phyloP scores from a whole-genome alignment of 2,329 filamentous ascomycete species.

The Pseudopyricularia javanii region DNA sequence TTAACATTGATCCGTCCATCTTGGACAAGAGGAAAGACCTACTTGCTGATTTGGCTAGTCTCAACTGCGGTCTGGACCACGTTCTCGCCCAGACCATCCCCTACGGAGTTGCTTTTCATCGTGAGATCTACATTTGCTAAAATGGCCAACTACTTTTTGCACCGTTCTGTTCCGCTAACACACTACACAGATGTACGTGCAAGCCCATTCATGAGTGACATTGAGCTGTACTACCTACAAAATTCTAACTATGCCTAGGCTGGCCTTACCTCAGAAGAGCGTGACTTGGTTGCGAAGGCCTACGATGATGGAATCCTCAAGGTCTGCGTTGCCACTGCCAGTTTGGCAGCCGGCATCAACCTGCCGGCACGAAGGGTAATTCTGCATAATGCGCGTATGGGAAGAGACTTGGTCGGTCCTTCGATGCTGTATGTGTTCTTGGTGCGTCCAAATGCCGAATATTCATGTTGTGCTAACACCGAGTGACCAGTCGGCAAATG shows the following conservation, averaged over 20 bases:
- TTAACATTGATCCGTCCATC: slow-evolving; percentile 31
- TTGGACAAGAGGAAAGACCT: slow-evolving; percentile 50
- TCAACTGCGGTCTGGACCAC: slow-evolving; percentile 54
- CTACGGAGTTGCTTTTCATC: slow-evolving; percentile 60
- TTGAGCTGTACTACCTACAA: not conserved
- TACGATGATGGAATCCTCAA: slow-evolving; percentile 58
- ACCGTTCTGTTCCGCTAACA: not conserved
- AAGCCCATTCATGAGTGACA: not conserved
- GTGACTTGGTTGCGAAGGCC: slow-evolving; percentile 57
- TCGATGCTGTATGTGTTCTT: slow-evolving; percentile 45
- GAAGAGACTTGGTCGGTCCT: slow-evolving; percentile 62
- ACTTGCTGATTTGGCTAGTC: slow-evolving; percentile 51
- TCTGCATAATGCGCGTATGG: slow-evolving; percentile 64
- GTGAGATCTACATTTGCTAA: slow-evolving; percentile 5
- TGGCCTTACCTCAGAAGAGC: slow-evolving; percentile 62
- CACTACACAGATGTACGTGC: slow-evolving; percentile 21
- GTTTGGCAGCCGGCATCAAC: slow-evolving; percentile 74
- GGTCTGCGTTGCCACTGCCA: slow-evolving; percentile 66
- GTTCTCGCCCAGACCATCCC: slow-evolving; percentile 51
- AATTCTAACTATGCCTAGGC: slow-evolving; percentile 26
- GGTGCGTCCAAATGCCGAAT: not conserved
- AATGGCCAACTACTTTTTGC: not conserved
- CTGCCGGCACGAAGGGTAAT: slow-evolving; percentile 63
- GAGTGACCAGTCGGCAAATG: slow-evolving; percentile 48
- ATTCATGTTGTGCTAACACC: not conserved